Evolutionary conservation across 2,329 filamentous ascomycete genomes (phyloP).

Genomic region (Amauroascus niger): DNA sequence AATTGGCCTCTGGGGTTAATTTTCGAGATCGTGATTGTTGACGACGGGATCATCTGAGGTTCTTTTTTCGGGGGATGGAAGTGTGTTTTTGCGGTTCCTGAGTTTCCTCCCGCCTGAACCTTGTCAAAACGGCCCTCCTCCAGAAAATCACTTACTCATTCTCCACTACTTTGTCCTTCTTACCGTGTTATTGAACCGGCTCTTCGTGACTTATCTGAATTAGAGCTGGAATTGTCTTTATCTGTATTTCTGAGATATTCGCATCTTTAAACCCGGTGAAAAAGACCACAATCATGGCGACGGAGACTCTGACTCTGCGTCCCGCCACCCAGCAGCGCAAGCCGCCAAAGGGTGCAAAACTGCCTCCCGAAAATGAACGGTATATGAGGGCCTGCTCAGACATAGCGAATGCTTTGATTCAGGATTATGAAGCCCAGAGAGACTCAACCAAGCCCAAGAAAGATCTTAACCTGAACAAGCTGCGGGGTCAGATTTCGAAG

Average conservation of each 20-base stretch:
- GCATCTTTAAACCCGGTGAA: background rate
- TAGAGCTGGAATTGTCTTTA: background rate
- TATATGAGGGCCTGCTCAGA: slow-evolving; percentile 92
- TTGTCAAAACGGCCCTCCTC: background rate
- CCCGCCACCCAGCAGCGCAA: slow-evolving; percentile 44
- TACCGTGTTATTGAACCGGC: background rate
- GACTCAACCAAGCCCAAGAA: slow-evolving; percentile 63
- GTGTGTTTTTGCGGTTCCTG: slow-evolving; percentile 7
- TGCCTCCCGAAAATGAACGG: slow-evolving; percentile 87
- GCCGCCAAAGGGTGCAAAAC: slow-evolving; percentile 57
- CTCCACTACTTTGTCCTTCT: background rate
- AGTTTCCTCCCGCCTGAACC: background rate
- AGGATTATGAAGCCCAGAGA: slow-evolving; percentile 77
- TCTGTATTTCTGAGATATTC: background rate
- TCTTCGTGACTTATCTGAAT: background rate
- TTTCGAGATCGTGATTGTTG: slow-evolving; percentile 5
- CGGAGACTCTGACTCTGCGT: slow-evolving; percentile 50
- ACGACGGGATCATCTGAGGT: slow-evolving; percentile 1
- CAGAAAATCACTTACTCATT: background rate
- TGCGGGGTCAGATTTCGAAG: slow-evolving; percentile 79
- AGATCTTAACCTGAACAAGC: slow-evolving; percentile 84
- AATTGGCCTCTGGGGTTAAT: background rate
- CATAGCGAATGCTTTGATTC: slow-evolving; percentile 84
- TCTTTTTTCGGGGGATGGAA: slow-evolving; percentile 5
- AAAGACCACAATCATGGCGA: slow-evolving; percentile 44